Conservation (phyloP, 1,139 yeast species). For the Lodderomyces theae region DNA sequence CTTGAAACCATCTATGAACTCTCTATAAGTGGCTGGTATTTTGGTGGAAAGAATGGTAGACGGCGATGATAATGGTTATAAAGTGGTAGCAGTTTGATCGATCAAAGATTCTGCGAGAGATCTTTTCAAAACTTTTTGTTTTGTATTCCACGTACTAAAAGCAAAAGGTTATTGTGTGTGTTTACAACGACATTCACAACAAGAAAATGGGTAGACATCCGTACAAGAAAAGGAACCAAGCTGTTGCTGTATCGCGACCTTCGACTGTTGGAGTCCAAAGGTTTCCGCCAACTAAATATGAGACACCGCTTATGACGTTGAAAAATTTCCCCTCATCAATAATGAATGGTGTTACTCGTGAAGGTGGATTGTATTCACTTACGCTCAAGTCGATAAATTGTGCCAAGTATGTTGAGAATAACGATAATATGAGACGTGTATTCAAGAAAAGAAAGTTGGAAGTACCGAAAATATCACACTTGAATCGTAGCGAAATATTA, state of each 20-base stretch:
- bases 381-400: conserved; percentile 44
- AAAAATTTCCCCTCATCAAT: conserved; percentile 41
- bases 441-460: conserved; percentile 13
- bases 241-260: neutral
- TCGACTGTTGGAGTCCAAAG: conserved; percentile 6
- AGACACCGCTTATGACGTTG: conserved; percentile 32
- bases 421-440: conserved; percentile 28
- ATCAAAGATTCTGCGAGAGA: too few species aligned
- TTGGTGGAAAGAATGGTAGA: too few species aligned
- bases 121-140: too few species aligned
- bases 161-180: too few species aligned
- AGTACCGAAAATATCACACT: conserved; percentile 22
- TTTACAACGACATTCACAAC: neutral
- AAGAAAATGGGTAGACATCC: conserved; percentile 6
- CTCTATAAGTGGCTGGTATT: neutral
- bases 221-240: conserved; percentile 3
- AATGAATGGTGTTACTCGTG: conserved; percentile 42
- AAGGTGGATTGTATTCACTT: conserved; percentile 44
- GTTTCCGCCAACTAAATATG: conserved; percentile 30
- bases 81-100: neutral
- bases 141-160: too few species aligned
- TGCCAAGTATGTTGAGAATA: conserved; percentile 36
- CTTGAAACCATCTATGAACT: conserved; percentile 9
- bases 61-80: too few species aligned
- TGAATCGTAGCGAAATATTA: conserved; percentile 18